Evolutionary conservation across 495 filamentous ascomycete species (phyloP).

Genomic region (Aspergillus steynii): DNA sequence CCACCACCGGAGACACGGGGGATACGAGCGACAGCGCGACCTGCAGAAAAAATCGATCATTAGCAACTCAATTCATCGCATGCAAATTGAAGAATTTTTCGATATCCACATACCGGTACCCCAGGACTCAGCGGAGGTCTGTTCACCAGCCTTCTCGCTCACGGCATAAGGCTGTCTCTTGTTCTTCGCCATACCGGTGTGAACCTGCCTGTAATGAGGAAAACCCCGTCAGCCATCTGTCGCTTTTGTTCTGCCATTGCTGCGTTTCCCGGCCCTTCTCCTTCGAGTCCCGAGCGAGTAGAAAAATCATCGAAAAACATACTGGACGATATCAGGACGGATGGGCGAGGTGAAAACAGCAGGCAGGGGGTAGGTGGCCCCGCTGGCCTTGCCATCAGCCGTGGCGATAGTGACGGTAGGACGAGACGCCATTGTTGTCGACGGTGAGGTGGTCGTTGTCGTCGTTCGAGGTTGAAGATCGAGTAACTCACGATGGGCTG

Average conservation of each 20-base stretch:
- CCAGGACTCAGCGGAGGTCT: conserved; percentile 99
- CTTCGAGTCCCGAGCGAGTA: conserved; percentile 15
- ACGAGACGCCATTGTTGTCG: conserved; percentile 81
- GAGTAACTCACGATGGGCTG: conserved; percentile 35
- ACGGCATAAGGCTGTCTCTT: conserved; percentile 99
- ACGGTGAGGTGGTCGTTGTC: conserved; percentile 42
- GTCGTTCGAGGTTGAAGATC: conserved; percentile 49
- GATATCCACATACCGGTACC: conserved; percentile 86
- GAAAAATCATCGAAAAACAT: conserved; percentile 31
- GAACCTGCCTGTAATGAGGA: conserved; percentile 61
- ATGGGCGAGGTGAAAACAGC: conserved; percentile 94
- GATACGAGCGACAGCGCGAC: conserved; percentile 99
- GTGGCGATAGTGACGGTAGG: conserved; percentile 93
- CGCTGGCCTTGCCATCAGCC: conserved; percentile 87
- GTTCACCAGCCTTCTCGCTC: conserved; percentile 99
- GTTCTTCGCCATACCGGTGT: conserved; percentile 99
- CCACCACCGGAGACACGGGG: conserved; percentile 99
- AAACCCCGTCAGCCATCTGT: conserved; percentile 35
- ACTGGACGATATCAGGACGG: conserved; percentile 98
- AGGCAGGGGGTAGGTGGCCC: conserved; percentile 84
- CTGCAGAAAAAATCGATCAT: conserved; percentile 47
- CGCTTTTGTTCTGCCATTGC: neutral
- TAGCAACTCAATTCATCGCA: conserved; percentile 17
- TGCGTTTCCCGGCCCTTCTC: conserved; percentile 10
- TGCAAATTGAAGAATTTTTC: conserved; percentile 13